phyloP scores from a whole-genome alignment of 2,329 filamentous ascomycete species.

The Claviceps cyperi region DNA sequence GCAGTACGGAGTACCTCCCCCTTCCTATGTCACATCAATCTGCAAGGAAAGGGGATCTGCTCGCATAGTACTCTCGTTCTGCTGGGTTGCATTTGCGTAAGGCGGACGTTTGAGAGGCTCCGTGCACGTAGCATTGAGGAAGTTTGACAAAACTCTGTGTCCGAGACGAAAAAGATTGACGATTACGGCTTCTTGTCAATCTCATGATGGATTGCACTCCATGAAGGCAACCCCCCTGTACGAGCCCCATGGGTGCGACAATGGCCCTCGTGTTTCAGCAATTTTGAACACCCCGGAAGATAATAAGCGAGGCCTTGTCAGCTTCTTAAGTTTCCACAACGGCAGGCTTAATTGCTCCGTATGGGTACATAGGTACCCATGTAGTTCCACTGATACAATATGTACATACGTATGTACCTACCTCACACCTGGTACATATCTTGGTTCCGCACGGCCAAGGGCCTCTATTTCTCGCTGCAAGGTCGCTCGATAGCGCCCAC shows the following conservation, averaged over 20 bases:
- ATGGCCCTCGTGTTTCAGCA: slow-evolving; percentile 1
- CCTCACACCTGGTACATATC: no score
- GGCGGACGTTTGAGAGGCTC: not conserved
- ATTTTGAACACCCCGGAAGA: not conserved
- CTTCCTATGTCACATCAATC: not conserved
- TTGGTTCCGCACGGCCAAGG: no score
- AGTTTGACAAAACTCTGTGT: not conserved
- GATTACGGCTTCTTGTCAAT: not conserved
- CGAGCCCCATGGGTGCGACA: not conserved
- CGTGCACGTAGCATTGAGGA: no score
- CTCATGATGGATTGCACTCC: not conserved
- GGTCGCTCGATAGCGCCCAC: no score
- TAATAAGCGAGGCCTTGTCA: not conserved
- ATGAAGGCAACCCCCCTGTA: not conserved
- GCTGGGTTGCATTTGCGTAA: not conserved
- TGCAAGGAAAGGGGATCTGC: not conserved
- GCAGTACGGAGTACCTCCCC: not conserved
- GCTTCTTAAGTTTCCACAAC: not conserved
- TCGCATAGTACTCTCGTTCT: not conserved
- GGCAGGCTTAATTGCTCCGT: not conserved
- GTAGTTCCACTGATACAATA: no score
- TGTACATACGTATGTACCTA: no score
- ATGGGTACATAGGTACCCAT: no score
- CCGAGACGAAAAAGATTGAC: not conserved
- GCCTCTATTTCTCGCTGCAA: no score